These are phyloP conservation scores for Tranzscheliella williamsii DNA, from an alignment of 1,284 basidiomycete genomes.

Conservation along the genomic window DNA sequence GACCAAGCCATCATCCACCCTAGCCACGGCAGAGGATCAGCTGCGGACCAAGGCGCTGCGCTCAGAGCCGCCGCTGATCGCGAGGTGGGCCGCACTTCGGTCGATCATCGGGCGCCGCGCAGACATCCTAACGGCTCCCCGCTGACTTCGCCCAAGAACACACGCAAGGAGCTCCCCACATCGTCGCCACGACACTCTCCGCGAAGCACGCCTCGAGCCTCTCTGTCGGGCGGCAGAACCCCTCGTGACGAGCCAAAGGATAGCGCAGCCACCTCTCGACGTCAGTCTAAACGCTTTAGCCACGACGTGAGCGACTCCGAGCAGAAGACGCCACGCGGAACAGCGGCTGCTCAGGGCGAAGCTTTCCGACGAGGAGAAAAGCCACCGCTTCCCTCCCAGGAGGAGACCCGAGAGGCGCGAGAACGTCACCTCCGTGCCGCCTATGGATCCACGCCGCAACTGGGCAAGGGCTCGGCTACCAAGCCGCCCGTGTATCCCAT, in stretches of 20 bases:
- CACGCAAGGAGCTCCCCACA: neutral
- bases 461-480: conserved; percentile 34
- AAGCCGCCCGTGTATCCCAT: conserved; percentile 47
- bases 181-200: neutral
- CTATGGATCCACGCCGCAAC: conserved; percentile 23
- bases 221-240: neutral
- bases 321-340: conserved; percentile 3
- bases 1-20: conserved; percentile 4
- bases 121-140: neutral
- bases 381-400: conserved; percentile 5
- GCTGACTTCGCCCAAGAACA: neutral
- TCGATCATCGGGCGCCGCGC: neutral
- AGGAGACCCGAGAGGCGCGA: conserved; percentile 18
- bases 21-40: conserved; percentile 31
- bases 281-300: conserved; percentile 8
- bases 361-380: conserved; percentile 21
- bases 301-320: conserved; percentile 1
- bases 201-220: neutral
- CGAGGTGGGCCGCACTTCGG: conserved; percentile 3
- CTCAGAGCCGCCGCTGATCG: conserved; percentile 34
- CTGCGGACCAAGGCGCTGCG: conserved; percentile 40
- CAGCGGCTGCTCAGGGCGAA: conserved; percentile 37
- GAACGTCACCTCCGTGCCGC: conserved; percentile 30
- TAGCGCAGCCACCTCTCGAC: conserved; percentile 2
- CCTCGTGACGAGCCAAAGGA: neutral